Conservation (phyloP, 495 filamentous ascomycete genomes). For the Chaetomidium leptoderma region DNA sequence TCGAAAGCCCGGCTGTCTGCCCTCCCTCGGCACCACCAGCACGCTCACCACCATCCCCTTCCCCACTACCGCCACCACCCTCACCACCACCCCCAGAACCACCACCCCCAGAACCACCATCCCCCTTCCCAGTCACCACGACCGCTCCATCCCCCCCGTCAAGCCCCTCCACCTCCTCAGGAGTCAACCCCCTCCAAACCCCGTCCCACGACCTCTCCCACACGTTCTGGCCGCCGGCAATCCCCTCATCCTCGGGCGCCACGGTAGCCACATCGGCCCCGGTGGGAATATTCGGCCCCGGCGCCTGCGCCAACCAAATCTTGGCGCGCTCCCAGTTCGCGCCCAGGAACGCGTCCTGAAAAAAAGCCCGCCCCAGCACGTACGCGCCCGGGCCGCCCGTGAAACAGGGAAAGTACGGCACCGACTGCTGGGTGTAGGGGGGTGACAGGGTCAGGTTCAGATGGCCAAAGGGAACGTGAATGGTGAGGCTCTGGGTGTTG, state of each 20-base stretch:
- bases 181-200: neutral
- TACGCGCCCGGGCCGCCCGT: neutral
- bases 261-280: neutral
- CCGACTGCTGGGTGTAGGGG: neutral
- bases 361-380: conserved; percentile 8
- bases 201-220: conserved; percentile 13
- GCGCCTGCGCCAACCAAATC: conserved; percentile 7
- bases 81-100: neutral
- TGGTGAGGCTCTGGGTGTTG: neutral
- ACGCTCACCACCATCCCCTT: neutral
- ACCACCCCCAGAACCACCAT: neutral
- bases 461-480: conserved; percentile 11
- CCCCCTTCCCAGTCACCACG: neutral
- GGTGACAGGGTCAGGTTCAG: conserved; percentile 11
- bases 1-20: neutral
- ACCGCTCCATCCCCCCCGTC: neutral
- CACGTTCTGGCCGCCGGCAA: neutral
- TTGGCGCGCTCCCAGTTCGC: neutral
- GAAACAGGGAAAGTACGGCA: conserved; percentile 13
- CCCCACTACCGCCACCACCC: neutral
- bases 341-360: conserved; percentile 13
- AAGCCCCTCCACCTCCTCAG: neutral
- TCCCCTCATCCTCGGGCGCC: neutral
- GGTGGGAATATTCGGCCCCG: neutral
- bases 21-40: neutral